phyloP scores from a whole-genome alignment of 2,329 filamentous ascomycete species.

The Juglanconis juglandina region DNA sequence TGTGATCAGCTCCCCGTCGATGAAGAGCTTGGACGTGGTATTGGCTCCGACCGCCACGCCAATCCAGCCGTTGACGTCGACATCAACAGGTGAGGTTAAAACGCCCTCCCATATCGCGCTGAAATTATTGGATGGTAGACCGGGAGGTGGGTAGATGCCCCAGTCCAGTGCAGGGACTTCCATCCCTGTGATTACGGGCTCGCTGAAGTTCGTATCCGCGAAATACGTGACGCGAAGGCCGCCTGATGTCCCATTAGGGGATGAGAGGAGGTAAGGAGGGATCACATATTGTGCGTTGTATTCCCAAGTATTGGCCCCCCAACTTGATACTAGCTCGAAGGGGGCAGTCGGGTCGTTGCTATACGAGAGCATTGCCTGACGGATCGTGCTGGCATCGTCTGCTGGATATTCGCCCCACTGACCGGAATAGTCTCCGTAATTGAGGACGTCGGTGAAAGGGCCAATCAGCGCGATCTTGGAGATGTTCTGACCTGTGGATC shows the following conservation, averaged over 20 bases:
- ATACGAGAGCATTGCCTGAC: conserved; percentile 33
- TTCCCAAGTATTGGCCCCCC: conserved; percentile 42
- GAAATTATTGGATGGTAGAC: conserved; percentile 41
- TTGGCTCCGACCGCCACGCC: conserved; percentile 39
- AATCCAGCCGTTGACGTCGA: conserved; percentile 38
- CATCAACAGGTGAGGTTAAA: conserved; percentile 33
- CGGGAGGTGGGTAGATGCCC: conserved; percentile 41
- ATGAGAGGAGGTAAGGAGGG: conserved; percentile 37
- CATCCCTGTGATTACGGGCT: conserved; percentile 26
- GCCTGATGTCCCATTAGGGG: conserved; percentile 30
- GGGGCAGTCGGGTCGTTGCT: conserved; percentile 19
- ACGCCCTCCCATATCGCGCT: conserved; percentile 41
- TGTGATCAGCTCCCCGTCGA: conserved; percentile 30
- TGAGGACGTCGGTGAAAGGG: conserved; percentile 38
- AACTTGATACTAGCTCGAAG: conserved; percentile 36
- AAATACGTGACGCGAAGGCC: conserved; percentile 40
- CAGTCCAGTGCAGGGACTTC: conserved; percentile 40
- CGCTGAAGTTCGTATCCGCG: conserved; percentile 35
- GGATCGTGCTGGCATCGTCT: conserved; percentile 34
- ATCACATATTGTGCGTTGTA: conserved; percentile 43
- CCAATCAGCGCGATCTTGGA: conserved; percentile 38
- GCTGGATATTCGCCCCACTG: conserved; percentile 38
- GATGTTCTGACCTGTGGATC: conserved; percentile 25
- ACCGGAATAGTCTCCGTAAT: conserved; percentile 43
- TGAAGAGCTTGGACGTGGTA: conserved; percentile 35